Evolutionary conservation across 306 rosid species (phyloP).

Genomic region (Arachis stenosperma): DNA sequence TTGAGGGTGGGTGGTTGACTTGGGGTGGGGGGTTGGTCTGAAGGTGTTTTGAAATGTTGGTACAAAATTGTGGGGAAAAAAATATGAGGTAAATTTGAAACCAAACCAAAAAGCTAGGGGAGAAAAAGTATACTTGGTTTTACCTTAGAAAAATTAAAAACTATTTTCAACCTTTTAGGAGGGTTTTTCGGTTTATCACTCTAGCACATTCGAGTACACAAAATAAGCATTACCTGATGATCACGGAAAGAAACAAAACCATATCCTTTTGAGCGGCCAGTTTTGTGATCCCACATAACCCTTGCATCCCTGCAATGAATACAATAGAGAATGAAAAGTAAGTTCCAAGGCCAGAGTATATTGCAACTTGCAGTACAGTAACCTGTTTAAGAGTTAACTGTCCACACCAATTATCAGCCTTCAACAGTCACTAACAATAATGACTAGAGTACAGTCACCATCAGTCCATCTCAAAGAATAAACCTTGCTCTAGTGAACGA

Average conservation of each 20-base stretch:
- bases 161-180: conserved; percentile 7
- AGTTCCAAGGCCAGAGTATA: conserved; percentile 42
- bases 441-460: conserved; percentile 35
- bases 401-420: conserved; percentile 44
- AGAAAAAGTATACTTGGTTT: too few relatives aligned
- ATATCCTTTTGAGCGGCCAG: conserved; percentile 72
- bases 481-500: conserved; percentile 40
- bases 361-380: conserved; percentile 27
- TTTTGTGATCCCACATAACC: conserved; percentile 77
- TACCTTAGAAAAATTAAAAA: background rate
- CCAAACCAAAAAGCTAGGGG: too few relatives aligned
- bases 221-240: conserved; percentile 60
- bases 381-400: conserved; percentile 26
- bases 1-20: too few relatives aligned
- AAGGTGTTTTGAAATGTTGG: too few relatives aligned
- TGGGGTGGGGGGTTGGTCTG: too few relatives aligned
- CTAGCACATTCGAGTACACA: conserved; percentile 30
- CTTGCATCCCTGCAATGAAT: conserved; percentile 62
- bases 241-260: conserved; percentile 70
- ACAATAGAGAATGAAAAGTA: conserved; percentile 32
- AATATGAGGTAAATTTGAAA: too few relatives aligned
- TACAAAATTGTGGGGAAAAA: too few relatives aligned
- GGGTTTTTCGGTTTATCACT: conserved; percentile 17
- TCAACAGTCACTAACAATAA: conserved; percentile 37
- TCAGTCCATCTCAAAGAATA: conserved; percentile 28